These are phyloP conservation scores for Ophiostoma tasmaniense DNA, from an alignment of 2,329 filamentous ascomycete genomes.

Conservation along the genomic window DNA sequence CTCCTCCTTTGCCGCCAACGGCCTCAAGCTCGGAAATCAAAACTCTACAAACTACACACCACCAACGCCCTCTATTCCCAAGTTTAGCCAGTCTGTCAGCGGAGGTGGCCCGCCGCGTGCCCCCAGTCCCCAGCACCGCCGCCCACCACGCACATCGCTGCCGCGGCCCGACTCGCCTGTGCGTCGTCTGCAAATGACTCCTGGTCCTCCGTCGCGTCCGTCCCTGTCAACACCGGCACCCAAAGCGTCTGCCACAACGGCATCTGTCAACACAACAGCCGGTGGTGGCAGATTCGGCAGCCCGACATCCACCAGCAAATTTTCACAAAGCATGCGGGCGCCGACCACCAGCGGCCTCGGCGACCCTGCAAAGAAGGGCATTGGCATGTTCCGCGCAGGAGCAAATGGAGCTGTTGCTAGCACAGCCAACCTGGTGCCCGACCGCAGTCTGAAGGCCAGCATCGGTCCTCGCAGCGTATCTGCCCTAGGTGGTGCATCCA, in stretches of 20 bases:
- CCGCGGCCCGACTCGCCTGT: conserved; percentile 81
- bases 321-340: conserved; percentile 53
- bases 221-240: conserved; percentile 47
- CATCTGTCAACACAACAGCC: not conserved
- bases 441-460: conserved; percentile 42
- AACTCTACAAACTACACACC: conserved; percentile 55
- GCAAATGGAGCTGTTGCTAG: not conserved
- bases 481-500: conserved; percentile 42
- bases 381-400: conserved; percentile 7
- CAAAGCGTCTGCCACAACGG: conserved; percentile 24
- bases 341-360: conserved; percentile 40
- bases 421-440: conserved; percentile 24
- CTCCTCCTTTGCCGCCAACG: conserved; percentile 40
- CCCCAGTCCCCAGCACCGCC: conserved; percentile 59
- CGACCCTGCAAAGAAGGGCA: conserved; percentile 49
- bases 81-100: conserved; percentile 75
- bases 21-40: conserved; percentile 46
- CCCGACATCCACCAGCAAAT: conserved; percentile 52
- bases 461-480: conserved; percentile 51
- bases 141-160: conserved; percentile 65
- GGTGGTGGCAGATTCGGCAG: conserved; percentile 48
- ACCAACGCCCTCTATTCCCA: conserved; percentile 57
- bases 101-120: conserved; percentile 57
- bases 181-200: conserved; percentile 57
- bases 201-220: conserved; percentile 45